Base-by-base conservation (phyloP, 768 basidiomycete species). In the Paxillus ammoniavirescens region DNA sequence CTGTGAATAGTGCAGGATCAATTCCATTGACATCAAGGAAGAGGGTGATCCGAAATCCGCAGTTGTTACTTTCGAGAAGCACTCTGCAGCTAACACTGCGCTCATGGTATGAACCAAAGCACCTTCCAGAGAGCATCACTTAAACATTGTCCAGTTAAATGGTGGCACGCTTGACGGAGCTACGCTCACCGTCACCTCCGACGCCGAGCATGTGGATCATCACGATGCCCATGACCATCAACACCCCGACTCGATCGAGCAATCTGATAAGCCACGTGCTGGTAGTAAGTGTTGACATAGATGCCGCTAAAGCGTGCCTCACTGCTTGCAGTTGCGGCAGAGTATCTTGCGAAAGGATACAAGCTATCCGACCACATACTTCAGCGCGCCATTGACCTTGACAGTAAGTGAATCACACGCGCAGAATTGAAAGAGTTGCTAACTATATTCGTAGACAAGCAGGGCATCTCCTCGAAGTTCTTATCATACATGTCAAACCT, bases 291-390 rank as follows among this genome's bases (percentile, higher is more conserved):
- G 6, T 1, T 15, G 1, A 17, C 36, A 13, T 13, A 12, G 18
- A 35, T 15, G 14, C 14, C 41, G 21, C 12, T 30, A 30, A 50
- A 26, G 26, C 31, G 8, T 3, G 31, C 47, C 23, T 17, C 35
- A 14, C 4, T 40, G 3, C 28, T 56, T 53, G 56, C 65, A 84
- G 92, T 97, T 63, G 89, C 90, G 26, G 95, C 96, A 28, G 96
- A 98, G 69, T 93, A 95, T 70, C 82, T 99, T 42, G 93, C 96
- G 2, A 84, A 82, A 64, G 97, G 96, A 2, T 98, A 98, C 73
- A 64, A 65, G 47, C 79, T 98, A 26, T 83, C 85, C 15, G 95
- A 98, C 65, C 65, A 77, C 45, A 80, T 94, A 60, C 77, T 98
- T 43, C 77, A 88, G 60, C 81, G 81, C 46, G 88, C 91, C 44